Conservation (phyloP, 2,329 filamentous ascomycete species). For the Zasmidium angulare region DNA sequence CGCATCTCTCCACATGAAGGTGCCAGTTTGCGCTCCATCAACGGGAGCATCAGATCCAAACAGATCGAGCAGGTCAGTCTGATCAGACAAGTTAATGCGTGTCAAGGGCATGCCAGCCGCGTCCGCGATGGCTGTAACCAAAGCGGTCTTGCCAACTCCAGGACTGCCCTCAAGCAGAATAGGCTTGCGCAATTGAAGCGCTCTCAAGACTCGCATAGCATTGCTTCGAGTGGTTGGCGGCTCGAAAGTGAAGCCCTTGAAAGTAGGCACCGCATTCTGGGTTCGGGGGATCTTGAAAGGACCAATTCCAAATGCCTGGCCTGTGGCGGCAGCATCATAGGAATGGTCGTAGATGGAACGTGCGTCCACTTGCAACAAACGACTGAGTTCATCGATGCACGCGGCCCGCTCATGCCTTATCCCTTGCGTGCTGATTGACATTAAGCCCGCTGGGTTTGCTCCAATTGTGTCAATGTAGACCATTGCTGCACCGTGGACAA, state of each 20-base stretch:
- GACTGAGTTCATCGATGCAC: constrained; percentile 71
- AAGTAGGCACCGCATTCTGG: constrained; percentile 21
- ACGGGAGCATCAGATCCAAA: constrained; percentile 96
- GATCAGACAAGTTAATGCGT: constrained; percentile 94
- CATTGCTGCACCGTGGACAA: constrained; percentile 86
- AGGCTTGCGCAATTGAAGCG: constrained; percentile 83
- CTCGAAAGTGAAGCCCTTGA: constrained; percentile 72
- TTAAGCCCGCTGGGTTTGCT: constrained; percentile 86
- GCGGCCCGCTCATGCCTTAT: constrained; percentile 69
- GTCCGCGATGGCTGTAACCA: constrained; percentile 80
- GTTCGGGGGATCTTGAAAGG: constrained; percentile 64
- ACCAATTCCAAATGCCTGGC: constrained; percentile 64
- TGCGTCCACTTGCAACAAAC: constrained; percentile 65
- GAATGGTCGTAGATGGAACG: constrained; percentile 63
- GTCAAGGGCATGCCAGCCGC: constrained; percentile 80
- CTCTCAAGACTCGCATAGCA: constrained; percentile 84
- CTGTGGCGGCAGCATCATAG: constrained; percentile 58
- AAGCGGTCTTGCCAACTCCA: constrained; percentile 96
- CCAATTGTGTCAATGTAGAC: constrained; percentile 95
- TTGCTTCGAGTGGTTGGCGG: constrained; percentile 89
- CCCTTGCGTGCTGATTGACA: constrained; percentile 68
- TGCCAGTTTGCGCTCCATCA: constrained; percentile 85
- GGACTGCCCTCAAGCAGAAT: constrained; percentile 94
- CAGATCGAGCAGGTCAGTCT: constrained; percentile 95
- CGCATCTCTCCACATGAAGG: constrained; percentile 93